A percentile compares a stretch with the other conserved stretches of the same genome.
Conservation (phyloP, 441 rosid genomes). For the Croton laevigatus region DNA sequence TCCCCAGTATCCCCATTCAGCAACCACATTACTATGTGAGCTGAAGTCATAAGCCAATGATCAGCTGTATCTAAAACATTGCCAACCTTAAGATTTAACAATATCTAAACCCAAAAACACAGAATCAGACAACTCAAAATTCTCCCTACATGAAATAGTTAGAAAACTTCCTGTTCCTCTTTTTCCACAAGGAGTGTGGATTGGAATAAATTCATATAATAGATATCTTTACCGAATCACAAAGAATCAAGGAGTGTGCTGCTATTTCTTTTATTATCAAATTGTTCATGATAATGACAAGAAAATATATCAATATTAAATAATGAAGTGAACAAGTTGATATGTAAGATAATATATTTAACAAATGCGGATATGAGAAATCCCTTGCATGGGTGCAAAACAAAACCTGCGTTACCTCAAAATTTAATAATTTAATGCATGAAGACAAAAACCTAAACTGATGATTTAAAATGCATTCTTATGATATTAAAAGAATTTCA, state of each 20-base stretch:
- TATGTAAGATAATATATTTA: not conserved
- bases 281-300: not conserved
- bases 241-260: no score
- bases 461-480: not conserved
- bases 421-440: not conserved
- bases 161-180: slow-evolving; percentile 4
- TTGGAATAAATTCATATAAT: no score
- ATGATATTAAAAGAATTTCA: not conserved
- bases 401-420: not conserved
- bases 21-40: not conserved
- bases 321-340: not conserved
- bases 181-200: no score
- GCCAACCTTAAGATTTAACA: not conserved
- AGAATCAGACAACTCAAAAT: not conserved
- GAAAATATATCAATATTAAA: no score
- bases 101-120: not conserved
- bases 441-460: not conserved
- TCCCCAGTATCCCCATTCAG: not conserved
- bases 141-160: not conserved
- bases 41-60: no score
- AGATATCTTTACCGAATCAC: no score
- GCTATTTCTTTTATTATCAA: not conserved
- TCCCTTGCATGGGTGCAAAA: not conserved
- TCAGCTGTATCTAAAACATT: not conserved
- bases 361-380: not conserved